Evolutionary conservation across 2,329 filamentous ascomycete species (phyloP), one percentile per base, ranked within the genome.

Genomic region (Cercospora sojina): DNA sequence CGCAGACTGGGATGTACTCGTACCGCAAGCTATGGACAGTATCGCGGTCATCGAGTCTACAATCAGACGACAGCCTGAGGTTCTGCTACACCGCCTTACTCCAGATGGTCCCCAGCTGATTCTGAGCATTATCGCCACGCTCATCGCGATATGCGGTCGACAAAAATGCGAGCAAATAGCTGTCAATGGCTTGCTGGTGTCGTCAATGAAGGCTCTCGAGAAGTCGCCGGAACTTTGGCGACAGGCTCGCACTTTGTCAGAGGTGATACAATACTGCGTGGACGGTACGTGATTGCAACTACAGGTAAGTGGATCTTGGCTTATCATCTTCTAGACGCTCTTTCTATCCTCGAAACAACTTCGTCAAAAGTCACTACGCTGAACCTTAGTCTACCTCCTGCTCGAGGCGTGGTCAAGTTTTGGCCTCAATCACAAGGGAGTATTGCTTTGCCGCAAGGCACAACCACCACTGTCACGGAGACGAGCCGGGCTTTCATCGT

Each of bases 41-140:
- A 84, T 97, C 57, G 87, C 90, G 71, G 93, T 96, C 61, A 84
- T 97, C 53, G 85, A 86, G 65, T 85, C 90, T 60, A 91, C 91
- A 2, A 85, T 97, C 70, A 85, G 87, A 69, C 91, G 93, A 74
- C 91, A 90, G 7, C 92, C 91, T 2, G 81, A 83, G 41, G 85
- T 93, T n/a, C 81, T 94, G 29, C 79, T 84, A 23, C 59, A 72
- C 29, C 67, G 69, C 47, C 76, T 73, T 13, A 66, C 77, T 65
- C 62, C 68, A 27, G 74, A 80, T 59, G 77, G 80, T 35, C 81
- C 82, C 4, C 84, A 83, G 5, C 78, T 88, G 25, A 80, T 84
- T 67, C 76, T 85, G 25, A 86, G 84, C 82, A 76, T 89, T 32
- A 76, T 85, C 43, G 80, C 85, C 16, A 84, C 82, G 60, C 74